Conservation (phyloP, 441 rosid species). For the Lepidium campestre region DNA sequence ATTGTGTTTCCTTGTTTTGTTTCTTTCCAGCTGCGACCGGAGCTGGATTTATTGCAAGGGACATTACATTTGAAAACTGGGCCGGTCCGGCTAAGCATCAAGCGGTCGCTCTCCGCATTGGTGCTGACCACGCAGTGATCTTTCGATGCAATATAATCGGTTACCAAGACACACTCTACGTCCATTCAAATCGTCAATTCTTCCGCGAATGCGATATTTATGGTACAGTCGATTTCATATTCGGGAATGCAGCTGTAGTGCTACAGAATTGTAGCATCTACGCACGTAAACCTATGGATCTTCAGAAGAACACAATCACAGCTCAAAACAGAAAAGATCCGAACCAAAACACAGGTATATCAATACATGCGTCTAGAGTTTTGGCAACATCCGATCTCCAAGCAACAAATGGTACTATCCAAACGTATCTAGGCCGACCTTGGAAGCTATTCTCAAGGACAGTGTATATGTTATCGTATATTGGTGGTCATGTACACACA, state of each 20-base stretch:
- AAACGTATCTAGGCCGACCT: constrained; percentile 84
- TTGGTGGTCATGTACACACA: constrained; percentile 71
- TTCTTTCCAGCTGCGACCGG: constrained; percentile 69
- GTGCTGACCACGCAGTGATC: constrained; percentile 83
- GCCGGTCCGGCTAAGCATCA: constrained; percentile 92
- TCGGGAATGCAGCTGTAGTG: constrained; percentile 90
- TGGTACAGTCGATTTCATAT: constrained; percentile 91
- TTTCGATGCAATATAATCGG: constrained; percentile 69
- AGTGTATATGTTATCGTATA: constrained; percentile 65
- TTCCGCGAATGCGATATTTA: constrained; percentile 76
- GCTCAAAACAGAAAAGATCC: constrained; percentile 94
- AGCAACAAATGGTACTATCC: constrained; percentile 36
- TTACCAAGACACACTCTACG: constrained; percentile 93
- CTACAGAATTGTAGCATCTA: constrained; percentile 71
- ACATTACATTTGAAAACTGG: constrained; percentile 76
- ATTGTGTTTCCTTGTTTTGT: not conserved
- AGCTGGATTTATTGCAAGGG: constrained; percentile 81
- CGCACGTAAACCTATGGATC: constrained; percentile 78
- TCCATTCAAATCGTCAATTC: constrained; percentile 93
- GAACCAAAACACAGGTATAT: constrained; percentile 83
- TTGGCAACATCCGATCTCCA: constrained; percentile 51
- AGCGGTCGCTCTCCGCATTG: constrained; percentile 88
- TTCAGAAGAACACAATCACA: constrained; percentile 83
- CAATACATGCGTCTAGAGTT: constrained; percentile 75
- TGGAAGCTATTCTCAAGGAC: constrained; percentile 79